Percentiles rank a stretch among this genome's conserved stretches.
Conservation (phyloP, 306 rosid species). For the Cucurbita pepo region DNA sequence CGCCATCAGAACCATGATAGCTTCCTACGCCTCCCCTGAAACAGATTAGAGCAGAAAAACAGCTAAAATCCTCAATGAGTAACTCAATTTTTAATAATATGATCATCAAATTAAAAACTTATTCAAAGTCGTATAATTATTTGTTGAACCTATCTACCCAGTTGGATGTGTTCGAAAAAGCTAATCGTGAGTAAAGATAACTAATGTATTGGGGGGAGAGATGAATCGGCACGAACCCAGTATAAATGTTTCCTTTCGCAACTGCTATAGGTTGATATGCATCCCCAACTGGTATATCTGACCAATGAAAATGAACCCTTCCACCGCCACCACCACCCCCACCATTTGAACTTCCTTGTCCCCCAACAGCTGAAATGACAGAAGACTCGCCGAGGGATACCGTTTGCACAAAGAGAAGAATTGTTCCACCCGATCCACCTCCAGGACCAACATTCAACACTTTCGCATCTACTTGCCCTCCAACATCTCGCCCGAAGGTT, state of each 20-base stretch:
- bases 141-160: neutral
- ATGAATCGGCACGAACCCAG: slow-evolving; percentile 30
- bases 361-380: slow-evolving; percentile 63
- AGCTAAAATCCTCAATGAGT: neutral
- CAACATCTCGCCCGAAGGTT: slow-evolving; percentile 51
- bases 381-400: slow-evolving; percentile 53
- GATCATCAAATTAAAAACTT: neutral
- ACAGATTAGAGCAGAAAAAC: neutral
- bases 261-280: slow-evolving; percentile 72
- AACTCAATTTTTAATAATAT: too few species aligned
- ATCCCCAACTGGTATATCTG: slow-evolving; percentile 68
- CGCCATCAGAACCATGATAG: slow-evolving; percentile 67
- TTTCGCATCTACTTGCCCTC: slow-evolving; percentile 19
- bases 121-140: neutral
- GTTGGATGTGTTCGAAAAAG: neutral
- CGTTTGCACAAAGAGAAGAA: slow-evolving; percentile 59
- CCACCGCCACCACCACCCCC: slow-evolving; percentile 99
- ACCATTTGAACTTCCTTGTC: slow-evolving; percentile 67
- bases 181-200: neutral
- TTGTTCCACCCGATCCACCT: slow-evolving; percentile 97
- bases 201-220: neutral
- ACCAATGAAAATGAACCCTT: slow-evolving; percentile 95
- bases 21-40: slow-evolving; percentile 83
- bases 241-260: slow-evolving; percentile 52
- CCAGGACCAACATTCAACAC: slow-evolving; percentile 69